A percentile compares a stretch with the other conserved stretches of the same genome.
Evolutionary conservation across 805 yeast species (phyloP).

Genomic region (Candida jianshihensis): DNA sequence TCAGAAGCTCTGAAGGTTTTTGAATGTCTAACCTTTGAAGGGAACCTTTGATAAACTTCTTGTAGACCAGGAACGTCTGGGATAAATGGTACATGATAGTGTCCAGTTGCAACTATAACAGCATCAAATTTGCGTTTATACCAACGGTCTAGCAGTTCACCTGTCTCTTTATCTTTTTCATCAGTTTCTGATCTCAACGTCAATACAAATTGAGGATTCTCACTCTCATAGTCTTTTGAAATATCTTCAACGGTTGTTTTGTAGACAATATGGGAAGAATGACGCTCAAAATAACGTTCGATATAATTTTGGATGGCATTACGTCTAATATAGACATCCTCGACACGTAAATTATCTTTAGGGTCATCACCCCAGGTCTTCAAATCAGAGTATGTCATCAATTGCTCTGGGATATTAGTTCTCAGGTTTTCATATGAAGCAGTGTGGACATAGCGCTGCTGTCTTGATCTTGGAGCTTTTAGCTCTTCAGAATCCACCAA

Average conservation of each 20-base stretch:
- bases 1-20: constrained; percentile 37
- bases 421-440: constrained; percentile 25
- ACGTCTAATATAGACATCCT: constrained; percentile 43
- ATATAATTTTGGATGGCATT: constrained; percentile 50
- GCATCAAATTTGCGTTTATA: constrained; percentile 29
- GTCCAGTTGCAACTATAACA: constrained; percentile 49
- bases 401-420: constrained; percentile 36
- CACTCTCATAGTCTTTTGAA: constrained; percentile 10
- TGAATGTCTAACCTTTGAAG: constrained; percentile 26
- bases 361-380: constrained; percentile 26
- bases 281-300: constrained; percentile 33
- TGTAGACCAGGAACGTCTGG: constrained; percentile 43
- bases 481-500: not conserved
- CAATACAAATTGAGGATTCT: constrained; percentile 22
- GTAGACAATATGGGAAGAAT: constrained; percentile 20
- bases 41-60: constrained; percentile 14
- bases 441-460: constrained; percentile 24
- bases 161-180: constrained; percentile 7
- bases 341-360: constrained; percentile 18
- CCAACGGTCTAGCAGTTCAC: constrained; percentile 29
- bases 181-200: constrained; percentile 24
- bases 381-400: constrained; percentile 40
- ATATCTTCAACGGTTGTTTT: constrained; percentile 36
- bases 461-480: constrained; percentile 2
- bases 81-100: constrained; percentile 43